Evolutionary conservation across 2,329 filamentous ascomycete species (phyloP), one percentile per base, ranked within the genome.

Genomic region (Cyanodermella asteris): DNA sequence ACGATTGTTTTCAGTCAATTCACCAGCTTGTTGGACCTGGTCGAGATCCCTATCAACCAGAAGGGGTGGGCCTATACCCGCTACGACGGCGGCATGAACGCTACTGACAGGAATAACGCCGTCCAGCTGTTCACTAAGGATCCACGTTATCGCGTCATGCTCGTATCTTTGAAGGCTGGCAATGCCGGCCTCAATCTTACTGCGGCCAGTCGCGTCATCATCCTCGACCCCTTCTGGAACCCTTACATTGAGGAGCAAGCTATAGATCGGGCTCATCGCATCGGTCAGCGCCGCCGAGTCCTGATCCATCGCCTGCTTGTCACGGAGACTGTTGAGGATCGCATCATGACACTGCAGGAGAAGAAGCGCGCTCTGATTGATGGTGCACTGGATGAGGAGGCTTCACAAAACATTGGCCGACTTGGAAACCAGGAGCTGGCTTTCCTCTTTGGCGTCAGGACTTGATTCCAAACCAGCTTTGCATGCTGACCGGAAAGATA

Each of bases 141-240:
- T 5, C 50, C 57, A 0, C 43, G 59, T 20, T 59, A 62, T 40
- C 68, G 61, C 32, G 58, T 84, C 41, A 75, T 87, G 61, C 57
- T 87, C 3, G 64, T 82, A 3, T 81, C 73, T 2, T 55, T 84
- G 24, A 78, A 77, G 38, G 76, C 77, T 2, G 77, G 77, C 17
- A 84, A 84, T 37, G 70, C 81, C 0, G 82, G 82, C 2, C 61
- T 93, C 22, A 93, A 93, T 40, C 59, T 93, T 13, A 77, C 74
- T 19, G 66, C 69, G 11, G 82, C 81, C 1, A 78, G 71, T 2
- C 72, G 80, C 34, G 77, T 91, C 36, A 78, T 93, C 45, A 75
- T 91, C 34, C 68, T 91, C 41, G 81, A 91, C 42, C 81, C 81
- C 0, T 91, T 90, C 51, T 91, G 80, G 78, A 93, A 91, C 34